Evolutionary conservation across 805 yeast species (phyloP), one percentile per base, ranked within the genome.

Genomic region (Cyberlindnera mississippiensis): DNA sequence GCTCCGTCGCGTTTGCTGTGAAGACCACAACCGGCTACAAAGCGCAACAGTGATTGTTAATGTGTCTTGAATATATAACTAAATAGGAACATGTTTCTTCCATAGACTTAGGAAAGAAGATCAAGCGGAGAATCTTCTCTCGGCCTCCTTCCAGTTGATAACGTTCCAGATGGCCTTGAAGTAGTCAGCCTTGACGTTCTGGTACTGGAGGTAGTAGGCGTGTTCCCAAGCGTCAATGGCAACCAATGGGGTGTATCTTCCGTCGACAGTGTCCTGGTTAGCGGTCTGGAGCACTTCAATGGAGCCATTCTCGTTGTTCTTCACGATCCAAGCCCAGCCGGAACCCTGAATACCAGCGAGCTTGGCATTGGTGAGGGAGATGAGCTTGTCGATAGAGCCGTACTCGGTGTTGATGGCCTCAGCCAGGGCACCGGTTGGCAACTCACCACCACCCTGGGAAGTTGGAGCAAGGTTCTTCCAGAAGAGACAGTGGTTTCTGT

Each of bases 181-280:
- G 72, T 89, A 88, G 61, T 88, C 96, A 34, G 66, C 95, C 75
- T 89, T 88, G 62, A 82, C 89, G 71, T 88, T 88, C 71, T 85
- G 82, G 73, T 88, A 88, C 68, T 88, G 96, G 67, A 89, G 74
- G 75, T 88, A 88, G 75, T 88, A 88, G 41, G 96, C 96, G 61
- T 88, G 96, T 68, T 88, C 96, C 96, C 96, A 88, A 46, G 96
- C 95, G 57, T 88, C 96, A 61, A 88, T 85, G 41, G 96, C 96
- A 42, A 89, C 75, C 57, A 89, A 68, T 34, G 96, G 95, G 35
- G 76, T 69, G 62, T 78, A 73, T 27, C 52, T 55, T 9, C 76
- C 62, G 37, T 86, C 85, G 37, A 85, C 88, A 14, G 93, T 85
- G 67, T 88, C 96, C 69, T 88, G 96, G 73, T 88, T 88, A 53